phyloP scores from a whole-genome alignment of 2,329 filamentous ascomycete genomes.

The Cercospora citrullina region DNA sequence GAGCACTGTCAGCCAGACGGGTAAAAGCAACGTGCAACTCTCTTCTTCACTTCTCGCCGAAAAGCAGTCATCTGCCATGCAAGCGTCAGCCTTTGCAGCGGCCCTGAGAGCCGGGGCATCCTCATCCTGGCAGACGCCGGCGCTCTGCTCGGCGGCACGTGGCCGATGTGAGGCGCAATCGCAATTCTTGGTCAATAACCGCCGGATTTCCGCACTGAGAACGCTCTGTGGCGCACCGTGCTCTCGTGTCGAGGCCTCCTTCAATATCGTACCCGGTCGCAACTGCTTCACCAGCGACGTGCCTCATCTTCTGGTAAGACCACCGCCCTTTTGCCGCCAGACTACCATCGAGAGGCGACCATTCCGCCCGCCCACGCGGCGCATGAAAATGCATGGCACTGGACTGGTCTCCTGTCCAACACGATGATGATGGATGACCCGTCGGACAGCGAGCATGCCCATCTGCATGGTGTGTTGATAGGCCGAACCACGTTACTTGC shows the following conservation, averaged over 20 bases:
- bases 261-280: neutral
- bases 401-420: neutral
- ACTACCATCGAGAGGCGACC: neutral
- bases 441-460: constrained; percentile 15
- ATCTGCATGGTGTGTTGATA: constrained; percentile 3
- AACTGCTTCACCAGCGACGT: neutral
- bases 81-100: constrained; percentile 4
- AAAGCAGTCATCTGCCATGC: constrained; percentile 2
- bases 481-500: constrained; percentile 10
- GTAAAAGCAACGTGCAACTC: constrained; percentile 8
- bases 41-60: constrained; percentile 9
- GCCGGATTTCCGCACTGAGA: neutral
- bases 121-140: neutral
- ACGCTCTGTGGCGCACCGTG: neutral
- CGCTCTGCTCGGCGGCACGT: neutral
- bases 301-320: constrained; percentile 4
- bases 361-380: constrained; percentile 1
- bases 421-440: neutral
- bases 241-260: constrained; percentile 1
- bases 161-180: neutral
- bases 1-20: constrained; percentile 5
- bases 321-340: constrained; percentile 9
- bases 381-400: neutral
- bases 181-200: neutral
- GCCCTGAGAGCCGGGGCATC: neutral